Percentiles rank a stretch among this genome's conserved stretches.
phyloP scores from a whole-genome alignment of 768 basidiomycete species.

The Trametes cubensis region DNA sequence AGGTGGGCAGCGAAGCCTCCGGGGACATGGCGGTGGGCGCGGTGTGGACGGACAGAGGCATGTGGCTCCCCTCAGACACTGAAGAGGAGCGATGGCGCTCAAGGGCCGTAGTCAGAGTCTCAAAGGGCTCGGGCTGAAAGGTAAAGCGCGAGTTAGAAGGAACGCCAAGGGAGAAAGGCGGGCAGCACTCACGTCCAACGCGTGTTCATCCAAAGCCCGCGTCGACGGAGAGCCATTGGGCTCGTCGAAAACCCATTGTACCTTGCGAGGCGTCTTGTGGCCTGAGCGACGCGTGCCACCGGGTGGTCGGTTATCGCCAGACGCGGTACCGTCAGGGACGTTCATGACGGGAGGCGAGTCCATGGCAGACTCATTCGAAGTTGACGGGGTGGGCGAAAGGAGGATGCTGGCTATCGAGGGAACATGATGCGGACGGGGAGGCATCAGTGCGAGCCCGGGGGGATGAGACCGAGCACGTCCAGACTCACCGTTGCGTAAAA shows the following conservation, averaged over 20 bases:
- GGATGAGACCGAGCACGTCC: not conserved
- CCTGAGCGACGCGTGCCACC: conserved; percentile 33
- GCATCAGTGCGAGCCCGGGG: conserved; percentile 11
- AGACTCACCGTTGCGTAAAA: conserved; percentile 6
- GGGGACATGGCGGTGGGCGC: conserved; percentile 25
- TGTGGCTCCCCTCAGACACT: conserved; percentile 20
- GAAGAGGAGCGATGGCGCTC: conserved; percentile 47
- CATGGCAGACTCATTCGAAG: conserved; percentile 22
- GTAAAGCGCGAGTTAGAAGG: conserved; percentile 7
- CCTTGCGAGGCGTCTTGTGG: conserved; percentile 51
- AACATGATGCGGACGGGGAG: conserved; percentile 21
- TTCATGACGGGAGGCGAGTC: conserved; percentile 23
- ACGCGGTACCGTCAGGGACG: not conserved
- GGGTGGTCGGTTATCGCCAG: conserved; percentile 23
- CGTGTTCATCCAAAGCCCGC: conserved; percentile 58
- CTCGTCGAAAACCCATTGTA: conserved; percentile 52
- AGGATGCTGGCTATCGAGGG: conserved; percentile 30
- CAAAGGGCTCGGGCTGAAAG: conserved; percentile 50
- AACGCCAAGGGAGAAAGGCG: conserved; percentile 15
- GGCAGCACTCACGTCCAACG: conserved; percentile 48
- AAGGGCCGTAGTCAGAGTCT: conserved; percentile 51
- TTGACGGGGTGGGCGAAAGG: conserved; percentile 10
- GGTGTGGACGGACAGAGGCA: conserved; percentile 15
- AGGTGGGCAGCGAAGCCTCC: conserved; percentile 23
- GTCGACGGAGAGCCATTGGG: conserved; percentile 19